Evolutionary conservation across 768 basidiomycete genomes (phyloP).

Genomic region (Tephrocybe rancida): DNA sequence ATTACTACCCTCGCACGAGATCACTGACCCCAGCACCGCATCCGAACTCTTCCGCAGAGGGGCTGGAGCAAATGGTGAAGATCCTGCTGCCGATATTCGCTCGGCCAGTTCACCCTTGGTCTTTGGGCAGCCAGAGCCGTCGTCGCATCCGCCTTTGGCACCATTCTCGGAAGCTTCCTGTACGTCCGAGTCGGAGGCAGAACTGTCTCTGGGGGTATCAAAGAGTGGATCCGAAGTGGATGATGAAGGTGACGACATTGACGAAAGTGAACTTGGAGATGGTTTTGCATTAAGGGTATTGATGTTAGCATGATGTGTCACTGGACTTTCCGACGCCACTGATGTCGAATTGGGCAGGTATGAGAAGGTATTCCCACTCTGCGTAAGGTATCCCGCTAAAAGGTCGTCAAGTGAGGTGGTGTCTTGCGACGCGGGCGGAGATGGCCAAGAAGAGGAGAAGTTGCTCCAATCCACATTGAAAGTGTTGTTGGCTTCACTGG

Average conservation of each 20-base stretch:
- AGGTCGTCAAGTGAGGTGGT: conserved; percentile 47
- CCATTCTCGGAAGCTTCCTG: conserved; percentile 19
- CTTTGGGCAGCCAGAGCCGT: conserved; percentile 43
- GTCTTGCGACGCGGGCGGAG: conserved; percentile 36
- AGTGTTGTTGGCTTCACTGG: conserved; percentile 26
- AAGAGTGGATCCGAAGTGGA: conserved; percentile 35
- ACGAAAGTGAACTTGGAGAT: conserved; percentile 35
- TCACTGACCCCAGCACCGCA: conserved; percentile 46
- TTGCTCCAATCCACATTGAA: conserved; percentile 52
- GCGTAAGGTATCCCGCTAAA: conserved; percentile 39
- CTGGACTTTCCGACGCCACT: conserved; percentile 53
- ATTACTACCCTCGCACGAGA: conserved; percentile 67
- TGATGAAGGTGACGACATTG: conserved; percentile 39
- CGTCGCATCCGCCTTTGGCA: conserved; percentile 1
- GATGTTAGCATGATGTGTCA: conserved; percentile 46
- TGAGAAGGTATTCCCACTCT: conserved; percentile 30
- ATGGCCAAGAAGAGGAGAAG: conserved; percentile 47
- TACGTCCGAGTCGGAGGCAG: conserved; percentile 30
- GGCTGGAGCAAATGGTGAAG: conserved; percentile 57
- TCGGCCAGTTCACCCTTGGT: conserved; percentile 55
- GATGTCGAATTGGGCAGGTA: conserved; percentile 31
- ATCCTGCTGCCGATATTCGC: conserved; percentile 54
- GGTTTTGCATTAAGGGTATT: conserved; percentile 20
- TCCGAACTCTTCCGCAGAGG: conserved; percentile 48
- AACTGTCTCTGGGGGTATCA: conserved; percentile 34